Base-by-base conservation (phyloP, 2,329 filamentous ascomycete genomes). In the Kalaharituber pfeilii region DNA sequence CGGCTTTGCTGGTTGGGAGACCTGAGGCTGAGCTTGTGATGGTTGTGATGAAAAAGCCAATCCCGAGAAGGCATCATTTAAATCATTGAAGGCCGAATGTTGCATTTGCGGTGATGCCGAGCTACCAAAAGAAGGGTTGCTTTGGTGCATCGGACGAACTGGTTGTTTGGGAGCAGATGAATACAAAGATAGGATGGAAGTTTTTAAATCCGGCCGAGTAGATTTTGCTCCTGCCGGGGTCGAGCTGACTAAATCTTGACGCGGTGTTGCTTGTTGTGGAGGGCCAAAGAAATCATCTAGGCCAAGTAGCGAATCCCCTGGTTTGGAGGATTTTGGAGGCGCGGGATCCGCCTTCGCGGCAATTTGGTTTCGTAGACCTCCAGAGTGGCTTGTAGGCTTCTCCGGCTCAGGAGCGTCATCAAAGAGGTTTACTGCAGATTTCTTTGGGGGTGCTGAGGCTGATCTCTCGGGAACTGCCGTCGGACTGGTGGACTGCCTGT, bases 141-240 rank as follows among this genome's bases (percentile, higher is more conserved):
- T 57, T n/a, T 42, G 28, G 56, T 57, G 58, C 53, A 63, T 64
- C 27, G 63, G 65, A 47, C 61, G 66, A 50, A 59, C 62, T 53
- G 69, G 59, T 15, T 70, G 68, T 65, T 86, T 84, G 1, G 87
- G 84, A 4, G 79, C 79, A 6, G 86, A 84, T 9, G 88, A 86
- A 66, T 98, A 98, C 15, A 98, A 76, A 6, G 91, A 98, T 50
- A 98, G 71, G 57, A 98, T 98, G 2, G 89, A 96, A 69, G 95
- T 89, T 70, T 98, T 98, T 57, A 98, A 73, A 66, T 98, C 91
- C 2, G 89, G 88, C 58, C 91, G 77, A 47, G 87, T 93, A 11
- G 80, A 77, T 18, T 81, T 79, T 3, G 81, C 77, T 69, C 86
- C 59, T 24, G 56, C 59, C 20, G 59, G 62, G 42, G 59, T 61